Percentiles rank a stretch among this genome's conserved stretches.
Conservation (phyloP, 2,329 filamentous ascomycete species). For the Elsinoe batatas region DNA sequence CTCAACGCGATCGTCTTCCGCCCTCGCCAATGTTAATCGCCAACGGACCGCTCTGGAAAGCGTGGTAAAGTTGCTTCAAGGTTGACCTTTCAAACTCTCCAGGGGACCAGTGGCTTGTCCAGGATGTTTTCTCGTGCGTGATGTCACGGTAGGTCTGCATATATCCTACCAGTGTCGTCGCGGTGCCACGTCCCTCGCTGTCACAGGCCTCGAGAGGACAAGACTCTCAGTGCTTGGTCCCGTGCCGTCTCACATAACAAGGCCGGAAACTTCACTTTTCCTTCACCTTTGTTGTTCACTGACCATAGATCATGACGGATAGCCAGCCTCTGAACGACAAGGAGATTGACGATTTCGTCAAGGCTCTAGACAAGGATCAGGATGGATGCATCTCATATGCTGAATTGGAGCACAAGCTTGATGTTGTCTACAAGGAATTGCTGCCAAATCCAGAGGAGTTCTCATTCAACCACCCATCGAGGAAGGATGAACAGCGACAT, state of each 20-base stretch:
- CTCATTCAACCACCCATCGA: conserved; percentile 32
- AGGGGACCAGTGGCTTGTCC: neutral
- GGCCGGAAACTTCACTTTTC: neutral
- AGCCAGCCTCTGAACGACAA: conserved; percentile 25
- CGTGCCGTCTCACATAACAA: neutral
- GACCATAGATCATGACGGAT: conserved; percentile 5
- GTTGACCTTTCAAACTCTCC: neutral
- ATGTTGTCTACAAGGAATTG: conserved; percentile 44
- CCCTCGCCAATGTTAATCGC: conserved; percentile 3
- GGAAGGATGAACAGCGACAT: conserved; percentile 34
- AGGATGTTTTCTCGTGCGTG: neutral
- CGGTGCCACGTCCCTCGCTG: neutral
- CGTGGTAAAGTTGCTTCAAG: neutral
- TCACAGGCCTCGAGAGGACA: neutral
- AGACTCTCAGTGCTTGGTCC: neutral
- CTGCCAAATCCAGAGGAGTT: conserved; percentile 38
- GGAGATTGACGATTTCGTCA: conserved; percentile 44
- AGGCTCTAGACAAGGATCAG: conserved; percentile 43
- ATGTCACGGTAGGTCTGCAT: conserved; percentile 7
- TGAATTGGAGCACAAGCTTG: conserved; percentile 45
- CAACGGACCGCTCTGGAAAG: neutral
- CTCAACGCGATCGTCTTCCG: conserved; percentile 3
- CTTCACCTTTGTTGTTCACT: neutral
- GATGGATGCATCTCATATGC: conserved; percentile 44
- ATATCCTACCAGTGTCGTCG: neutral